Percentiles rank a stretch among this genome's conserved stretches.
These are phyloP conservation scores for Mycosphaerella sp. DNA, from an alignment of 2,329 filamentous ascomycete genomes.

Conservation along the genomic window DNA sequence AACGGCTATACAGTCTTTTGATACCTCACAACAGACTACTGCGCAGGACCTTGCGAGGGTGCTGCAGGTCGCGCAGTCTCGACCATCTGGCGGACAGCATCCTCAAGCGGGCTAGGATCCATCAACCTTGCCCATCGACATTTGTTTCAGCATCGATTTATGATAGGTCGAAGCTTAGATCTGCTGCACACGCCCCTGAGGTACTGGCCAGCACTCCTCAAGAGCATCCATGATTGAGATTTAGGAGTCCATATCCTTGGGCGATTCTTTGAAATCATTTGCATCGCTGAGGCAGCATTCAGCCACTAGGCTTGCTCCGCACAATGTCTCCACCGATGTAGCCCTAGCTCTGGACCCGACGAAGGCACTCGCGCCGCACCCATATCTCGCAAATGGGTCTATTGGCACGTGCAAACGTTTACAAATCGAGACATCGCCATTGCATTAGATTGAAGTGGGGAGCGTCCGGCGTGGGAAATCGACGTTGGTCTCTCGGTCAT, in stretches of 20 bases:
- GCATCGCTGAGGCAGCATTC: neutral
- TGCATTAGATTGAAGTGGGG: conserved; percentile 1
- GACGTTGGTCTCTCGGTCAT: conserved; percentile 3
- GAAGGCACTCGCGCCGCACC: conserved; percentile 7
- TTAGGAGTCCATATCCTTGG: neutral
- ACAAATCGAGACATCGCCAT: conserved; percentile 10
- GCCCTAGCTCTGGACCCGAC: conserved; percentile 4
- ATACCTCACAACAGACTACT: neutral
- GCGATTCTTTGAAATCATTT: neutral
- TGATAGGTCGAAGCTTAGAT: neutral
- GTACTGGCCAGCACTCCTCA: neutral
- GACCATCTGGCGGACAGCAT: neutral
- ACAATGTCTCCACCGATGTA: conserved; percentile 11
- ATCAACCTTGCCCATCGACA: neutral
- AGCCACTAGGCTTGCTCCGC: conserved; percentile 6
- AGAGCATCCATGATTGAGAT: neutral
- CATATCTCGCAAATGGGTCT: conserved; percentile 7
- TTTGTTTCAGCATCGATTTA: neutral
- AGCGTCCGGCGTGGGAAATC: neutral
- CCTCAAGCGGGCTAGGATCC: neutral
- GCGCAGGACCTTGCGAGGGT: no score
- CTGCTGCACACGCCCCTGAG: neutral
- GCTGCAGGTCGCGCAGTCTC: neutral
- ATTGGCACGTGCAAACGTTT: conserved; percentile 8
- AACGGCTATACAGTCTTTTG: conserved; percentile 43